Evolutionary conservation across 164 flowering plant genomes (phyloP).

Genomic region (Liquidambar formosana): DNA sequence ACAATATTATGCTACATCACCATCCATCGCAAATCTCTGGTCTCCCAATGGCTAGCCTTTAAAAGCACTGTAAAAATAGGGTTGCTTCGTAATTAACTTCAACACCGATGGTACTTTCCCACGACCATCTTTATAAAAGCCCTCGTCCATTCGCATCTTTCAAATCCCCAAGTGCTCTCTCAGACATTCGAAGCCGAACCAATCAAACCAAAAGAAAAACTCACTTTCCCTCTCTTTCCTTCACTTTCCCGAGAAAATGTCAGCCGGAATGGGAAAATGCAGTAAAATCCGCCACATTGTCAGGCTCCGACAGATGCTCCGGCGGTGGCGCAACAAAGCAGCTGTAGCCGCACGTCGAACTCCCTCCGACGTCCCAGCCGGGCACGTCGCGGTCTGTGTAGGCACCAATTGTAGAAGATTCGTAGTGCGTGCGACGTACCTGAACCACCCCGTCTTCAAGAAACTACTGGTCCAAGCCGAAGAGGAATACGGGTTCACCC

Average conservation of each 20-base stretch:
- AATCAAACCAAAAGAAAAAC: neutral
- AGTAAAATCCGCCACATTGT: slow-evolving; percentile 66
- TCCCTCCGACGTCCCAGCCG: slow-evolving; percentile 77
- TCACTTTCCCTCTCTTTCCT: neutral
- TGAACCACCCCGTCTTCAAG: slow-evolving; percentile 79
- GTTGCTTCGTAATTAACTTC: slow-evolving; percentile 26
- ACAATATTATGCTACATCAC: too few species aligned
- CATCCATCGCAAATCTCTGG: too few species aligned
- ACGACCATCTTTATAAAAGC: slow-evolving; percentile 23
- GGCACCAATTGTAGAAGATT: slow-evolving; percentile 62
- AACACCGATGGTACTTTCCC: slow-evolving; percentile 25
- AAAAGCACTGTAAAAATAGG: too few species aligned
- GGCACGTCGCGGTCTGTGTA: slow-evolving; percentile 76
- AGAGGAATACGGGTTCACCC: slow-evolving; percentile 77
- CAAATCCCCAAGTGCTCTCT: slow-evolving; percentile 13
- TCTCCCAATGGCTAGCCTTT: too few species aligned
- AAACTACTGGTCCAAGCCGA: slow-evolving; percentile 69
- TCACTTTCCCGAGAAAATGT: slow-evolving; percentile 25
- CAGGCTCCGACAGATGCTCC: slow-evolving; percentile 66
- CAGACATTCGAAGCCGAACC: neutral
- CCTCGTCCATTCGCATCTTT: neutral
- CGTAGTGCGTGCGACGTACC: slow-evolving; percentile 70
- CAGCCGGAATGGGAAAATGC: slow-evolving; percentile 44
- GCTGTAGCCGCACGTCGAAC: slow-evolving; percentile 31
- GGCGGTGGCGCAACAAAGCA: slow-evolving; percentile 78